Evolutionary conservation across 192 early-diverging fungal species (phyloP), one percentile per base, ranked within the genome.

Genomic region (Lobosporangium transversale): DNA sequence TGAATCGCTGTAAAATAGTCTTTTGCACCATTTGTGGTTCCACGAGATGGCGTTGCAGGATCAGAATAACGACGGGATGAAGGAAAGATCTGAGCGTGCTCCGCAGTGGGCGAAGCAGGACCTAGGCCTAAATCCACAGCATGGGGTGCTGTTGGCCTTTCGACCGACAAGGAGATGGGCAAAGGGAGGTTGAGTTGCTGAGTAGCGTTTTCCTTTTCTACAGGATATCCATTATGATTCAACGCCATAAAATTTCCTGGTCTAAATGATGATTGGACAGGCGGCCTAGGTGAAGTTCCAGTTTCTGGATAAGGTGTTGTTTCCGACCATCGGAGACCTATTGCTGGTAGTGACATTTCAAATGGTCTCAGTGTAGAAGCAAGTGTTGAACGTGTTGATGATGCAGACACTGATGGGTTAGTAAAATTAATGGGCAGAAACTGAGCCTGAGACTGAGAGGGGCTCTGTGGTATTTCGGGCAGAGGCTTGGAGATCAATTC

Each of bases 111-210:
- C 6, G 69, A 73, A 0, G 69, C 54, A 24, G 61, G 48, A 4
- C 69, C 61, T 8, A 58, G 15, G 20, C 69, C 69, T 15, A 73
- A 47, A 47, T 73, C 61, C 2, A 73, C 61, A n/a, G 69, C 69
- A 0, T 21, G 23, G 4, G 69, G 69, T 12, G 69, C 69, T 44
- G 69, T 64, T 4, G 69, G 60, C 4, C 40, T 33, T 42, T 73
- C 60, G 4, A 58, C 47, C 0, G 37, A 5, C 9, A 73, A 17
- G 9, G 37, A 12, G 26, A 57, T 21, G n/a, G 68, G 68, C 20
- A 57, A 37, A 2, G 52, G 69, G 14, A 64, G 40, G 11, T 33
- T 43, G 30, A 32, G 18, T 14, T 23, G 48, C 1, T 26, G 68
- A 29, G 23, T 31, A 11, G 54, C 40, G 23, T 29, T 32, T 0